Base-by-base conservation (phyloP, 805 yeast species). In the Candida khao-thaluensis region DNA sequence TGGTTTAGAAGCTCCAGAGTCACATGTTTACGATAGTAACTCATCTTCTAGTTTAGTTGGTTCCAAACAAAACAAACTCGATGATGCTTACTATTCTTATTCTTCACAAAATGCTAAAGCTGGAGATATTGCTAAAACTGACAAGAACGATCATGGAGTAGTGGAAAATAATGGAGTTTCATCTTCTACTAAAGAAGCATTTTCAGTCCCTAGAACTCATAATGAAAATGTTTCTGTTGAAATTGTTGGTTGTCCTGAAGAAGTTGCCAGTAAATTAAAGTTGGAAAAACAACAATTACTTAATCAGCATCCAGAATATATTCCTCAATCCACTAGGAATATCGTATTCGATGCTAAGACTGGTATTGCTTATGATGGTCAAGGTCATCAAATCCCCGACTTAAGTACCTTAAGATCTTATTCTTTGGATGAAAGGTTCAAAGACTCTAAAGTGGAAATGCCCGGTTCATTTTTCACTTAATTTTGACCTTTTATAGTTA, bases 311-410 rank as follows among this genome's bases (percentile, higher is more conserved):
- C 41, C 48, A 11, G 46, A 42, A n/a, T 37, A 37, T 12, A 27
- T 49, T 21, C 52, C 52, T 15, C 17, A 28, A 3, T 28, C 41
- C 9, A 44, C 49, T 24, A 41, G 24, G 25, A 49, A 49, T 35
- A 18, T 49, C 9, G 39, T 41, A 6, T 41, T 49, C 33, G 52
- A 49, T 35, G 52, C 52, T 12, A 39, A 42, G 24, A 49, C 50
- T 11, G 52, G 52, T 9, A 30, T 40, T 28, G 49, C 48, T 2
- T 37, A 37, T 35, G 52, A 49, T 21, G 52, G 50, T 5, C 18
- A 24, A 18, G 52, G 52, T 16, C 39, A 38, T n/a, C 39, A 46
- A 23, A 44, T 49, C 17, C 33, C 41, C 12, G 47, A 24, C 15
- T 46, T 49, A 32, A 42, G 49, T 11, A 39, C 46, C 4, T 38